Evolutionary conservation across 2,329 filamentous ascomycete genomes (phyloP).

Genomic region (Hypoxylon sp.): DNA sequence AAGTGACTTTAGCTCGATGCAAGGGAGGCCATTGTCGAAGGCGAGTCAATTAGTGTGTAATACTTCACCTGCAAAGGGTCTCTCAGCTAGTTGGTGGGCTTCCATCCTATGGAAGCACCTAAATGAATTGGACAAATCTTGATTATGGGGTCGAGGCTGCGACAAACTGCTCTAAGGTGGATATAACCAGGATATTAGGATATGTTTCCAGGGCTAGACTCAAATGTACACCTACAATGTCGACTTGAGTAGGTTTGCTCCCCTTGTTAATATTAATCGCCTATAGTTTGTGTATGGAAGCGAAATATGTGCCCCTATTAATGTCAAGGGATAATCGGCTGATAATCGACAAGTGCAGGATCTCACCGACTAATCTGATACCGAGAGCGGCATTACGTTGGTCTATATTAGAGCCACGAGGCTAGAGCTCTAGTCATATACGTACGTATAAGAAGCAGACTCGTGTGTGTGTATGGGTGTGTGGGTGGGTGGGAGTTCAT

Average conservation of each 20-base stretch:
- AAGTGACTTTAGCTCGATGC: constrained; percentile 12
- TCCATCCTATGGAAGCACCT: background rate
- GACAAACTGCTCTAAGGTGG: background rate
- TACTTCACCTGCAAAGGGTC: background rate
- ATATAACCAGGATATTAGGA: background rate
- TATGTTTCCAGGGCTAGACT: background rate
- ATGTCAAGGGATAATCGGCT: constrained; percentile 11
- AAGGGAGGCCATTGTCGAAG: constrained; percentile 14
- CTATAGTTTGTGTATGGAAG: constrained; percentile 8
- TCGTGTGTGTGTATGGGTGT: background rate
- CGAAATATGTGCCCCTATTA: background rate
- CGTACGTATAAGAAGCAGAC: constrained; percentile 12
- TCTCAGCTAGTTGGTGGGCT: background rate
- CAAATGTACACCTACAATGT: constrained; percentile 8
- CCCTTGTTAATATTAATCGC: background rate
- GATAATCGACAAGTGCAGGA: constrained; percentile 1
- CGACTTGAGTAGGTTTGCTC: constrained; percentile 10
- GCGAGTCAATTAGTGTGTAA: background rate
- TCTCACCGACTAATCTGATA: constrained; percentile 5
- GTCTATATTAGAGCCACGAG: background rate
- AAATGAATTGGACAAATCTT: background rate
- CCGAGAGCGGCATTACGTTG: constrained; percentile 1
- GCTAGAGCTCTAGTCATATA: background rate
- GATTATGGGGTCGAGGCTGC: background rate
- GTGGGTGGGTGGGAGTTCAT: constrained; percentile 12